Percentiles rank a stretch among this genome's conserved stretches.
Evolutionary conservation across 2,329 filamentous ascomycete species (phyloP).

Genomic region (Aspergillus fructus): DNA sequence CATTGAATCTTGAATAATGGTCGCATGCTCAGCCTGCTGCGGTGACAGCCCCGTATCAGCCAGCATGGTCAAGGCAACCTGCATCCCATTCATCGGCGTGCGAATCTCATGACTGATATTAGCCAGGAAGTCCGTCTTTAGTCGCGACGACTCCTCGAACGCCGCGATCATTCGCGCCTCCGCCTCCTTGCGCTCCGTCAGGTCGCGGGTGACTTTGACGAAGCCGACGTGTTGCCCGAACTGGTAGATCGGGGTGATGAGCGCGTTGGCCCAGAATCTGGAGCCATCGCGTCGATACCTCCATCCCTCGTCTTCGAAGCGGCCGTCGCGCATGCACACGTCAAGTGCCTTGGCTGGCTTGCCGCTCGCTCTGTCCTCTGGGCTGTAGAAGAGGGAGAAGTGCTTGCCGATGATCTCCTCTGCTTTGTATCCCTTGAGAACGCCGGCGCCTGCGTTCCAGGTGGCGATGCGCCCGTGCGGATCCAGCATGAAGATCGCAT

Average conservation of each 20-base stretch:
- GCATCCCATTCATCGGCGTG: constrained; percentile 64
- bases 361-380: constrained; percentile 49
- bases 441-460: constrained; percentile 58
- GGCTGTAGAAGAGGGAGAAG: constrained; percentile 58
- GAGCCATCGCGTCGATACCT: constrained; percentile 59
- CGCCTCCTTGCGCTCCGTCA: constrained; percentile 56
- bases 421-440: constrained; percentile 56
- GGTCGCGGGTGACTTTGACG: constrained; percentile 59
- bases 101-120: constrained; percentile 66
- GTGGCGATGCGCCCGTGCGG: constrained; percentile 55
- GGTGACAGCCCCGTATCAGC: constrained; percentile 53
- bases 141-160: constrained; percentile 62
- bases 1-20: constrained; percentile 61
- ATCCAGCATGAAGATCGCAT: constrained; percentile 64
- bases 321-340: constrained; percentile 55
- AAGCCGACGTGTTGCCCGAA: constrained; percentile 56
- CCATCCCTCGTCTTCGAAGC: constrained; percentile 61
- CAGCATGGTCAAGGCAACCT: constrained; percentile 59
- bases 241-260: constrained; percentile 58
- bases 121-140: constrained; percentile 62
- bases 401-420: constrained; percentile 59
- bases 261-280: constrained; percentile 61
- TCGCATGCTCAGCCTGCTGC: constrained; percentile 57
- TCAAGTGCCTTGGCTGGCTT: constrained; percentile 56
- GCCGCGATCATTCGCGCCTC: constrained; percentile 57